Conservation (phyloP, 768 basidiomycete species). For the Pulveroboletus sp. region DNA sequence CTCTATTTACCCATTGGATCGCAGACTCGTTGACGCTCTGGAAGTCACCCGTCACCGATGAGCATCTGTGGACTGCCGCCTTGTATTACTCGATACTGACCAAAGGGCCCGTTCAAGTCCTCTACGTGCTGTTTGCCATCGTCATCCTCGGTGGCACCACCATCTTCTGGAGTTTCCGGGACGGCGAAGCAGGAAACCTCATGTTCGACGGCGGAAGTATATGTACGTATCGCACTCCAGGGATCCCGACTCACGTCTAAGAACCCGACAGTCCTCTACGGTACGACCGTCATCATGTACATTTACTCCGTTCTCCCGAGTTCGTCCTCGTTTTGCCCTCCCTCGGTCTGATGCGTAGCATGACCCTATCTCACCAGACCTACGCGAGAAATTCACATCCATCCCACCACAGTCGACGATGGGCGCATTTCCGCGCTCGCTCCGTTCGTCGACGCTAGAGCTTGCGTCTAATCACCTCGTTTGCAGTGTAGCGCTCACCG, state of each 20-base stretch:
- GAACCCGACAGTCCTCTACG: constrained; percentile 62
- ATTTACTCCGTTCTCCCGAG: constrained; percentile 74
- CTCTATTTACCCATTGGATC: constrained; percentile 87
- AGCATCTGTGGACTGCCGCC: constrained; percentile 77
- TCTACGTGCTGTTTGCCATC: constrained; percentile 54
- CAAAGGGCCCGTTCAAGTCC: constrained; percentile 52
- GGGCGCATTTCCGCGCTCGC: constrained; percentile 57
- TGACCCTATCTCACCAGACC: constrained; percentile 35
- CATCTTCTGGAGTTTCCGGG: constrained; percentile 73
- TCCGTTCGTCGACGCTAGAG: constrained; percentile 64
- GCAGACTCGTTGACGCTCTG: constrained; percentile 89
- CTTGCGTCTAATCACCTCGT: constrained; percentile 82
- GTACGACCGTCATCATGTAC: constrained; percentile 67
- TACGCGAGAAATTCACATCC: constrained; percentile 53
- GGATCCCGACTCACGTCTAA: background rate
- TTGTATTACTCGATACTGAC: constrained; percentile 77
- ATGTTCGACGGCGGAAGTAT: constrained; percentile 92
- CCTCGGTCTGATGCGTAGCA: constrained; percentile 3
- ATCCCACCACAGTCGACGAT: constrained; percentile 49
- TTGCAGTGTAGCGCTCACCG: constrained; percentile 83
- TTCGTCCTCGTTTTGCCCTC: constrained; percentile 34
- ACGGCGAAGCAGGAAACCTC: constrained; percentile 74
- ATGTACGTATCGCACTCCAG: constrained; percentile 45
- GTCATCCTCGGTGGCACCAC: constrained; percentile 57
- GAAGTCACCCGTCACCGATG: constrained; percentile 85